Percentiles rank a stretch among this genome's conserved stretches.
phyloP scores from a whole-genome alignment of 139 green algal species.

The Astrephomene gubernaculifera region DNA sequence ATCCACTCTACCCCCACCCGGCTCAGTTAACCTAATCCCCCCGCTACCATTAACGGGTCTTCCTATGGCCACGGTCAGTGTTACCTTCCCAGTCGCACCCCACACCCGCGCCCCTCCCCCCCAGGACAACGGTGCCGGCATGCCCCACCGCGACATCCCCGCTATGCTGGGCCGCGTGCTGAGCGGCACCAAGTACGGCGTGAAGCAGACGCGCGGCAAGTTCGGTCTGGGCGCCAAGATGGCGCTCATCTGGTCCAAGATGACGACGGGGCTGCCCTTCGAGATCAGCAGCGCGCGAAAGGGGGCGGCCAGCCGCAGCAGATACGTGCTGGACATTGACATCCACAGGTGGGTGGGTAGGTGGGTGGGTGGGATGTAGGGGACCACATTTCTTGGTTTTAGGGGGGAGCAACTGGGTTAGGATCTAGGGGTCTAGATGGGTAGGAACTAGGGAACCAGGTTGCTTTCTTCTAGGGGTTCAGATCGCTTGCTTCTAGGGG shows the following conservation, averaged over 20 bases:
- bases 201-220: constrained; percentile 83
- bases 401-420: too few species aligned
- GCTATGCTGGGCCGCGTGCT: constrained; percentile 95
- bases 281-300: constrained; percentile 76
- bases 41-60: too few species aligned
- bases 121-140: constrained; percentile 96
- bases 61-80: too few species aligned
- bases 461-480: too few species aligned
- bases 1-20: too few species aligned
- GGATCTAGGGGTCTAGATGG: too few species aligned
- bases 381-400: too few species aligned
- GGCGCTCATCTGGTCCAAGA: constrained; percentile 97
- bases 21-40: too few species aligned
- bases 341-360: constrained; percentile 78
- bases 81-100: too few species aligned
- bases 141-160: constrained; percentile 95
- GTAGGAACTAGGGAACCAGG: too few species aligned
- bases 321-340: constrained; percentile 97
- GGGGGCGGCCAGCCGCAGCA: constrained; percentile 65
- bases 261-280: constrained; percentile 96
- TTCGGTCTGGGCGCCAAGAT: constrained; percentile 99
- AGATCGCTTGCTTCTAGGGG: too few species aligned
- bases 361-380: not conserved
- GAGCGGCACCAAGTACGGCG: constrained; percentile 95
- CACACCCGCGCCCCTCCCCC: not conserved